Evolutionary conservation across 1,139 yeast species (phyloP).

Genomic region (Lodderomyces margitis): DNA sequence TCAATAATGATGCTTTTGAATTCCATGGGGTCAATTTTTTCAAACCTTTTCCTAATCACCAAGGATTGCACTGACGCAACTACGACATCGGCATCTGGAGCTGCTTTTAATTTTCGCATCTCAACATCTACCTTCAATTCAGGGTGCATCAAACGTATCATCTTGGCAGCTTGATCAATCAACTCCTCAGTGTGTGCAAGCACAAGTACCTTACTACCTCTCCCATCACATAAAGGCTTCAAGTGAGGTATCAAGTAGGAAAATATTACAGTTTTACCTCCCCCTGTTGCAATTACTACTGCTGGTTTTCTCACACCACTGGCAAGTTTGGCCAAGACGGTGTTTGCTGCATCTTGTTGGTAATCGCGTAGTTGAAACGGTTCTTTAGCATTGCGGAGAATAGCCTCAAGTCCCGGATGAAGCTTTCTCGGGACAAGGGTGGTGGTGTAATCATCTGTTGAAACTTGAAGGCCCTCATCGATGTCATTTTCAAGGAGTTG

Average conservation of each 20-base stretch:
- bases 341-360: constrained; percentile 67
- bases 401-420: not conserved
- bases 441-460: not conserved
- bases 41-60: constrained; percentile 46
- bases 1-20: constrained; percentile 79
- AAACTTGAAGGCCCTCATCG: not conserved
- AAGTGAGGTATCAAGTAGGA: constrained; percentile 59
- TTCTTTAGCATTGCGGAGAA: not conserved
- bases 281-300: constrained; percentile 89
- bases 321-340: constrained; percentile 50
- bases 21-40: constrained; percentile 51
- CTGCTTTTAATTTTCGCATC: constrained; percentile 53
- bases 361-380: constrained; percentile 46
- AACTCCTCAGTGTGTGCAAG: constrained; percentile 83
- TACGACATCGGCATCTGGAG: constrained; percentile 56
- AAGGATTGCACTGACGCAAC: constrained; percentile 79
- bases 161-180: constrained; percentile 63
- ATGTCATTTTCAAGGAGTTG: not conserved
- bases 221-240: constrained; percentile 23
- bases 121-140: constrained; percentile 61
- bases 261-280: constrained; percentile 90
- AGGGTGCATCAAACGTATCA: constrained; percentile 52
- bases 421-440: not conserved
- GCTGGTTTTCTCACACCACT: constrained; percentile 61
- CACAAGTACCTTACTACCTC: constrained; percentile 56